Evolutionary conservation across 371 early-diverging fungal species (phyloP), one percentile per base, ranked within the genome.

Genomic region (Mortierella polycephala): DNA sequence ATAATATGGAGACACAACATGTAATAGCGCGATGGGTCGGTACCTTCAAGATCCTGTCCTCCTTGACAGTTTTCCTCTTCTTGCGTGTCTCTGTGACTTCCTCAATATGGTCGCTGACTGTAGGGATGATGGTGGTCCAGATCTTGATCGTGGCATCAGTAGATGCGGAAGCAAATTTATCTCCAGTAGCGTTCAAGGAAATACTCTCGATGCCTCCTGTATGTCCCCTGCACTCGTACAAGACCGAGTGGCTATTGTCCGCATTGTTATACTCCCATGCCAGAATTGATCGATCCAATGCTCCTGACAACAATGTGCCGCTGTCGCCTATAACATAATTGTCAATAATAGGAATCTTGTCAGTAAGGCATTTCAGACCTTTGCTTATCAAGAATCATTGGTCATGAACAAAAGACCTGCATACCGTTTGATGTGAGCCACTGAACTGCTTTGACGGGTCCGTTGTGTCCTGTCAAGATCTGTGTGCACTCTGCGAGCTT

Each of bases 151-250:
- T 86, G 13, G 90, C 85, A 83, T 97, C 98, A 40, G 87, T 87
- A 10, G 95, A 93, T 37, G 90, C 95, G 46, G 92, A 91, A 20
- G 94, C 95, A 81, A 97, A 86, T 85, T 93, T 83, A 14, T 81
- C 74, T 23, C 75, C 71, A 21, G 68, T 59, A n/a, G 67, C 59
- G 62, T 75, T 73, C 51, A 85, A 30, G 8, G 81, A 14, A 49
- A 84, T 69, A 67, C 82, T 69, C 50, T 83, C 81, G 14, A 84
- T 74, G 62, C 88, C 89, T 18, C 86, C 94, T 55, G 92, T 88
- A 73, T 96, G 97, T 10, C 95, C 96, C 52, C 86, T 87, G 69
- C 93, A 91, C 74, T 93, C 92, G 77, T 88, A 95, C 73, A 90
- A 66, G 16, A 86, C 46, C 12, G 69, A 66, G 57, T 79, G 69